Conservation (phyloP, 129 eudicot species). For the Oenanthe sinensis region DNA sequence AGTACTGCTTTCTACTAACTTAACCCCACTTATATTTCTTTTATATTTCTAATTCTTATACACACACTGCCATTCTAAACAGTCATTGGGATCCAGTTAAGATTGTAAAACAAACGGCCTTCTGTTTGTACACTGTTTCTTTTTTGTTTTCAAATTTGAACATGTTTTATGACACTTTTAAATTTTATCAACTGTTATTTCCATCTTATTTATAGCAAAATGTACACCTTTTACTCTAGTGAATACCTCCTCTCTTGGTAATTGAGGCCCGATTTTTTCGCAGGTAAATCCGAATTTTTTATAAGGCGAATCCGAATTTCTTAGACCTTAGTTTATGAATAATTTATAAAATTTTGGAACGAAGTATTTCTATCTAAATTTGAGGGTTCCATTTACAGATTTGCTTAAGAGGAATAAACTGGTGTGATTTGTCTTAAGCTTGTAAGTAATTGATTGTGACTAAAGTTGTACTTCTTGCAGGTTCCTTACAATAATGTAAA, state of each 20-base stretch:
- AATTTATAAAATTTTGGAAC: too few species aligned
- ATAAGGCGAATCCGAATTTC: too few species aligned
- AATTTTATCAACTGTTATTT: background rate
- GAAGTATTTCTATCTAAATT: background rate
- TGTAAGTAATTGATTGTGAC: background rate
- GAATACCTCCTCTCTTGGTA: too few species aligned
- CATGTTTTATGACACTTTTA: background rate
- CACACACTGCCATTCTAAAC: background rate
- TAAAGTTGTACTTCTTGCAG: slow-evolving; percentile 2
- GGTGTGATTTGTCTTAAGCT: slow-evolving; percentile 3
- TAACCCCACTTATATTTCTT: background rate
- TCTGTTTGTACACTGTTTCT: background rate
- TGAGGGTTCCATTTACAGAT: background rate
- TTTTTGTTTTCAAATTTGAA: background rate
- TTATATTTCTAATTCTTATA: background rate
- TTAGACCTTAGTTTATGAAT: too few species aligned
- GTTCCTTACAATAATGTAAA: background rate
- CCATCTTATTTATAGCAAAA: background rate
- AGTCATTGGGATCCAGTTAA: background rate
- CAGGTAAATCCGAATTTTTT: too few species aligned
- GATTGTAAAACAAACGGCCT: slow-evolving; percentile 2
- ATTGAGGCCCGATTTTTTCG: too few species aligned
- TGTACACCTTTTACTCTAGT: too few species aligned
- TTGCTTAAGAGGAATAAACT: background rate
- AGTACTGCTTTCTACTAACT: background rate